Conservation (phyloP, 345 rosid genomes). For the Moricandia arvensis region DNA sequence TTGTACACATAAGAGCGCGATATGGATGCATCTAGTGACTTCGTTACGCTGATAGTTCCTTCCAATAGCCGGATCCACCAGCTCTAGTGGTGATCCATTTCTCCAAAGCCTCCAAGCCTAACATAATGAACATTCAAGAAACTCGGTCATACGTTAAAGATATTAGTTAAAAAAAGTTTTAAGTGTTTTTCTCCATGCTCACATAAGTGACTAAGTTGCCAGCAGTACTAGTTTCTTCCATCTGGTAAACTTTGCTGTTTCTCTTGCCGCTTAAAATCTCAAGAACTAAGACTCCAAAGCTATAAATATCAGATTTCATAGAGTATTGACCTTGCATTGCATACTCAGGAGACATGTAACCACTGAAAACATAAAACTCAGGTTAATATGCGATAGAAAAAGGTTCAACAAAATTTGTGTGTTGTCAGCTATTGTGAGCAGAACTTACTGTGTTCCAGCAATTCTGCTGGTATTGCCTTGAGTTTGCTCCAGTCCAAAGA, state of each 20-base stretch:
- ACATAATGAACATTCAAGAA: not conserved
- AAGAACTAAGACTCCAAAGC: not conserved
- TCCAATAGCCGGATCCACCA: slow-evolving; percentile 5
- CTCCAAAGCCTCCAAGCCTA: slow-evolving; percentile 14
- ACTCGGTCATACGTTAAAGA: not conserved
- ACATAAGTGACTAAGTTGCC: slow-evolving; percentile 8
- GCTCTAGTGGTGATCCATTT: not conserved
- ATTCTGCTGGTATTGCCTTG: slow-evolving; percentile 31
- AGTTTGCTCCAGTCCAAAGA: slow-evolving; percentile 30
- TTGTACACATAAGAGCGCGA: not conserved
- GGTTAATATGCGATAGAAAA: slow-evolving; percentile 1
- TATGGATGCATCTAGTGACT: not conserved
- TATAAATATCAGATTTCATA: not conserved
- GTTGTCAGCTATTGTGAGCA: not conserved
- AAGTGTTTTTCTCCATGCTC: not conserved
- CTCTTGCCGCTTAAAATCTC: not conserved
- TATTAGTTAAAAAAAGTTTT: not conserved
- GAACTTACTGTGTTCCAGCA: slow-evolving; percentile 35
- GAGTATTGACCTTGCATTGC: not conserved
- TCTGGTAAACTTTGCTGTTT: not conserved
- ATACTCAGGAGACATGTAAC: not conserved
- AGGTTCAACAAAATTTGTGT: not conserved
- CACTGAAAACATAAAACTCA: slow-evolving; percentile 19
- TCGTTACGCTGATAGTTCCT: not conserved
- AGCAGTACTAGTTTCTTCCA: not conserved